phyloP scores from a whole-genome alignment of 495 filamentous ascomycete genomes.

The Podospora pseudopauciseta region DNA sequence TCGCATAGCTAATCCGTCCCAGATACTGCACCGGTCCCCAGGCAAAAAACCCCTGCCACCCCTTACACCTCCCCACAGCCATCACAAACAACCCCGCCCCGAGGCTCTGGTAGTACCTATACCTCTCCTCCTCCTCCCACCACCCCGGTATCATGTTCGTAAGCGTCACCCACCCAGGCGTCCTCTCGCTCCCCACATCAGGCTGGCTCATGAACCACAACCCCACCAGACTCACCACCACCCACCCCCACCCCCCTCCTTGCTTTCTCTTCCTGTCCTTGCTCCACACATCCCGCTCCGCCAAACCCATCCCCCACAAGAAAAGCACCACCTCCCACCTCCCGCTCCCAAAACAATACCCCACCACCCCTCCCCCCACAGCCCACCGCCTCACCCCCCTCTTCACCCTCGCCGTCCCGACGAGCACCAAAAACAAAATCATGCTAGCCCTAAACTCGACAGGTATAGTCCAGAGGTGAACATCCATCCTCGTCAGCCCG shows the following conservation, averaged over 20 bases:
- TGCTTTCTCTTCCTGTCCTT: constrained; percentile 14
- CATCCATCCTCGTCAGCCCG: constrained; percentile 55
- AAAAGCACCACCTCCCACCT: constrained; percentile 47
- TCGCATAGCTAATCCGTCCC: constrained; percentile 48
- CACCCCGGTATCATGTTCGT: constrained; percentile 36
- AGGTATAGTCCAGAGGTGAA: constrained; percentile 71
- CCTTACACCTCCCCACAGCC: constrained; percentile 32
- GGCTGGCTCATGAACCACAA: constrained; percentile 45
- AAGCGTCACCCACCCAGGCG: constrained; percentile 42
- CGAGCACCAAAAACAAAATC: constrained; percentile 57
- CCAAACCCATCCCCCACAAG: constrained; percentile 38
- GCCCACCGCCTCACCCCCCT: constrained; percentile 23
- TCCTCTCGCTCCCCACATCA: constrained; percentile 34
- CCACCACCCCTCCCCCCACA: constrained; percentile 27
- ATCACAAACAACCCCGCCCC: constrained; percentile 41
- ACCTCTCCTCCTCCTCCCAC: constrained; percentile 35
- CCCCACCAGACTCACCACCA: constrained; percentile 25
- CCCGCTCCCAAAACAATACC: constrained; percentile 32
- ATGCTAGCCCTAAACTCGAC: constrained; percentile 65
- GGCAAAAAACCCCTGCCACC: constrained; percentile 40
- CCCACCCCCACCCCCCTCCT: constrained; percentile 15
- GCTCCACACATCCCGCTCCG: constrained; percentile 35
- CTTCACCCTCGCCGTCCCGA: constrained; percentile 42
- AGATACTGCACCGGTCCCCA: constrained; percentile 41
- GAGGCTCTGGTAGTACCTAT: constrained; percentile 42